Evolutionary conservation across 352 stramenopile genomes (phyloP), one percentile per base, ranked within the genome.

Genomic region (Globisporangium splendens): DNA sequence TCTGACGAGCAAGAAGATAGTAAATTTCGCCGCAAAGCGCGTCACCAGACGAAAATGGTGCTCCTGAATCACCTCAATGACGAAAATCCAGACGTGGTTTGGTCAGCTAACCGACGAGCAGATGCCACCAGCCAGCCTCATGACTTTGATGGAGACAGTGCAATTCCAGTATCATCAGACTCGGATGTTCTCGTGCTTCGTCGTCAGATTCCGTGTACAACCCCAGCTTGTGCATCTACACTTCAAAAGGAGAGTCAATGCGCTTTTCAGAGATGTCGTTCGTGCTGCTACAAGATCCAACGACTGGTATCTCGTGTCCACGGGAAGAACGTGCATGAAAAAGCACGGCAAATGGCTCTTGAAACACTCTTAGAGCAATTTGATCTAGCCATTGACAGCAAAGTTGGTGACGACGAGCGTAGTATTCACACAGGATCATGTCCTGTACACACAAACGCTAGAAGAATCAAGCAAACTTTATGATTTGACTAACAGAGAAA

Each of bases 201-300:
- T 41, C 68, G 61, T 42, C 41, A 71, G 38, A 33, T 42, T 24
- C 44, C 41, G 42, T 77, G 70, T 69, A 66, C 49, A 2, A 75
- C 31, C 59, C 74, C 14, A 54, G 65, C 21, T 61, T 71, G 35
- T 86, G 78, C 28, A 63, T 28, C 66, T 21, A 56, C 50, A 24
- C 44, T 88, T 15, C 68, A 75, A 47, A 69, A 58, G 49, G 62
- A 79, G 10, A 85, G 59, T 55, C 47, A 31, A 24, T 91, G 81
- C 41, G 50, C 61, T 5, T 86, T 89, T 38, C 55, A 69, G 24
- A 61, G 75, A 39, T 89, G 78, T 49, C 72, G 78, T 28, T 86
- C 68, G 39, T 91, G 81, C 60, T 91, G 81, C 59, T 91, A 91
- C 44, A 69, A 70, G 20, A 70, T 88, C 46, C 81, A 91, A 55